Percentiles rank a stretch among this genome's conserved stretches.
These are phyloP conservation scores for Rhizopus stolonifer DNA, from an alignment of 371 early-diverging fungal species.

Conservation along the genomic window DNA sequence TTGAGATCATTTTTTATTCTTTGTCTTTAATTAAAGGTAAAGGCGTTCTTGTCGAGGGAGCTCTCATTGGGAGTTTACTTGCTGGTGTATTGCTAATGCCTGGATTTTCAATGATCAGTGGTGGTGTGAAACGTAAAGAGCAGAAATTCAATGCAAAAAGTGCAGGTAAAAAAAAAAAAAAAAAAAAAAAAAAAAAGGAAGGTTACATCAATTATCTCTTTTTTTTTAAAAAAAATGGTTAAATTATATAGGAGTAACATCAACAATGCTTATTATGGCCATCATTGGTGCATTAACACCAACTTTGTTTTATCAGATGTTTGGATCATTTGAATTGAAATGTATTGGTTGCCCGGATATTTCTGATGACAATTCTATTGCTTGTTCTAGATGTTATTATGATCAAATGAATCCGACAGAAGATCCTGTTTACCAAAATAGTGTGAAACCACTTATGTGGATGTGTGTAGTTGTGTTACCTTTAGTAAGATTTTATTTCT, in stretches of 20 bases:
- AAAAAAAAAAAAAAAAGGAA: too few species aligned
- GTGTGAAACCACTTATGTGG: slow-evolving; percentile 86
- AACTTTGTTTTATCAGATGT: slow-evolving; percentile 90
- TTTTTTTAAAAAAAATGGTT: too few species aligned
- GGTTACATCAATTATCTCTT: not conserved
- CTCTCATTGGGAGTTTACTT: slow-evolving; percentile 89
- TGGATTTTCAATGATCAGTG: slow-evolving; percentile 91
- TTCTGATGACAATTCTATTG: slow-evolving; percentile 26
- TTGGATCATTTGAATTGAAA: slow-evolving; percentile 73
- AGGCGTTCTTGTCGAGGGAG: slow-evolving; percentile 86
- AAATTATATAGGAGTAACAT: slow-evolving; percentile 80
- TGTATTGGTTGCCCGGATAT: slow-evolving; percentile 56
- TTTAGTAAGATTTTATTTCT: slow-evolving; percentile 38
- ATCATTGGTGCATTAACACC: slow-evolving; percentile 93
- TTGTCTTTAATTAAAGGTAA: slow-evolving; percentile 90
- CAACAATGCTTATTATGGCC: slow-evolving; percentile 92
- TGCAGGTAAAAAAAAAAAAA: slow-evolving; percentile 56
- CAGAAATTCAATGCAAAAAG: slow-evolving; percentile 93
- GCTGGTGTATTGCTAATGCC: slow-evolving; percentile 90
- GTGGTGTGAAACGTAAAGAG: slow-evolving; percentile 87
- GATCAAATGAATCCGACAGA: slow-evolving; percentile 68
- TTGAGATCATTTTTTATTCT: slow-evolving; percentile 91
- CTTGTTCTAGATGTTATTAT: slow-evolving; percentile 66
- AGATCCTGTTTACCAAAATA: slow-evolving; percentile 81
- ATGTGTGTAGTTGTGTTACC: slow-evolving; percentile 85